Evolutionary conservation across 331 rosid species (phyloP).

Genomic region (Phaseolus coccineus): DNA sequence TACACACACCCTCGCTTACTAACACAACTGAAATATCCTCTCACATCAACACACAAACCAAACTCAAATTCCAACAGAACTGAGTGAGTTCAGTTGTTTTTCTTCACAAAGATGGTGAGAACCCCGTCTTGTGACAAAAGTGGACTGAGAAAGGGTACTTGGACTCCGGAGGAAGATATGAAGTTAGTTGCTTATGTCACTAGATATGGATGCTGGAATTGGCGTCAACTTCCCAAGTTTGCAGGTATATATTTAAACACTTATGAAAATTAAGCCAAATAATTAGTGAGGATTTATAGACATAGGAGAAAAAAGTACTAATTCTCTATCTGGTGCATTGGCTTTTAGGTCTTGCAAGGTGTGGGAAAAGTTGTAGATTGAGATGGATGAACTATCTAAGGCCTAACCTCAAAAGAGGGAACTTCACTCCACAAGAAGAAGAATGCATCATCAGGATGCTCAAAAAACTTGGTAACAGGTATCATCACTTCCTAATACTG

Average conservation of each 20-base stretch:
- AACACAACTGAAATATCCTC: neutral
- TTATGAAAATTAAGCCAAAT: neutral
- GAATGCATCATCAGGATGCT: conserved; percentile 59
- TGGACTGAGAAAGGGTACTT: conserved; percentile 76
- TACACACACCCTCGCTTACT: neutral
- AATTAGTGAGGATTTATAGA: neutral
- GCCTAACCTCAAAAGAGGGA: conserved; percentile 76
- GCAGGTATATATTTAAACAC: conserved; percentile 57
- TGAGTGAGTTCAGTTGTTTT: neutral
- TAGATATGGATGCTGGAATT: conserved; percentile 86
- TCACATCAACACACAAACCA: neutral
- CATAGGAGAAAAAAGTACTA: neutral
- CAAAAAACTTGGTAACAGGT: conserved; percentile 64
- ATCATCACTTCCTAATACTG: neutral
- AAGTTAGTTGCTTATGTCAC: conserved; percentile 76
- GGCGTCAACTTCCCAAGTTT: conserved; percentile 86
- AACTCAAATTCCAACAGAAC: no score
- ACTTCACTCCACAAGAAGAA: conserved; percentile 65
- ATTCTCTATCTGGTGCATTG: neutral
- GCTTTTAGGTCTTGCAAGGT: conserved; percentile 61
- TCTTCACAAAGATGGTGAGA: conserved; percentile 59
- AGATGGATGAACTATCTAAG: conserved; percentile 84
- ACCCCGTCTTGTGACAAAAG: conserved; percentile 66
- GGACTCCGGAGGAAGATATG: conserved; percentile 81
- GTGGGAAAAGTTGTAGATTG: conserved; percentile 81